Base-by-base conservation (phyloP, 805 yeast genomes). In the Candida boleticola region DNA sequence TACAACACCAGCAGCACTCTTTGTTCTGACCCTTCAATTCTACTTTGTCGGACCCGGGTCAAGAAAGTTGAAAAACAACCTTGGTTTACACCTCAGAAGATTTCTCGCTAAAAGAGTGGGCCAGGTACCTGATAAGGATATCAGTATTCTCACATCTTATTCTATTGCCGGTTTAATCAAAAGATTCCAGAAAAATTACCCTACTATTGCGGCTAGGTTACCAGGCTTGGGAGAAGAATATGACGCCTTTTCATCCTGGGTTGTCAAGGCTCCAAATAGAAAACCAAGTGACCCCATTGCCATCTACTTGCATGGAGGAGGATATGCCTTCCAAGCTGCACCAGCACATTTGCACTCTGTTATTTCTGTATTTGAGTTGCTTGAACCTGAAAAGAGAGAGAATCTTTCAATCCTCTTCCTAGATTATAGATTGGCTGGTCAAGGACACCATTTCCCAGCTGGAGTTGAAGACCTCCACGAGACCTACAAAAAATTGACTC, bases 231-330 rank as follows among this genome's bases (percentile, higher is more conserved):
- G 75, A 4, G 52, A 58, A 25, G 42, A 48, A 19, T 64, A 49
- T 42, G 66, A 63, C 43, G 47, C 47, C 9, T 52, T 60, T 39
- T 55, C 66, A 14, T 45, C 53, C 34, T 70, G 74, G 74, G 44
- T 68, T 13, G 64, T 52, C 4, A 60, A 60, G 42, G 58, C 57
- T 39, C 56, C 57, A 9, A 50, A 51, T 29, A 51, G 55, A 35
- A 50, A 50, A 4, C 42, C 54, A 1, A 42, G 40, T 1, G 68
- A 61, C 41, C 68, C 68, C 19, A 52, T 65, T 23, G 39, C 69
- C 7, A 45, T 70, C 17, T 70, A 54, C 36, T 44, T 55, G 7
- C 75, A 70, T 44, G 74, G 75, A 14, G 75, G 75, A 1, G 71
- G 72, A 6, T 68, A 54, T 47, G 61, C 55, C 37, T 45, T 66